These are phyloP conservation scores for Letharia columbiana DNA, from an alignment of 495 filamentous ascomycete species.

Conservation along the genomic window DNA sequence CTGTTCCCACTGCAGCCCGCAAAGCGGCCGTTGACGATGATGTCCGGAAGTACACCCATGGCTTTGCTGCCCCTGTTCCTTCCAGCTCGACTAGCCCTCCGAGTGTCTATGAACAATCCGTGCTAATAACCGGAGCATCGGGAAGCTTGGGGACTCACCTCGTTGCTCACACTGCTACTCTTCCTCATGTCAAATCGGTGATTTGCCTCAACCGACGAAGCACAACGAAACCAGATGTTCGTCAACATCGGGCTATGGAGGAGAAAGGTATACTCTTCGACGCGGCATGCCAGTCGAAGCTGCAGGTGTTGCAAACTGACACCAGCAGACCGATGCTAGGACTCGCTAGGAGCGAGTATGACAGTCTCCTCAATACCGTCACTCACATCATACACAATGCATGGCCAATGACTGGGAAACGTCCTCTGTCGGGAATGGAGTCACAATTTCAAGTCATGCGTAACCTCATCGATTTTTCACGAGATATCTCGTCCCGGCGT, in stretches of 20 bases:
- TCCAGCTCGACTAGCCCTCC: no score
- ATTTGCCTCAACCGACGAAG: constrained; percentile 44
- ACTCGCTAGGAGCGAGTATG: constrained; percentile 34
- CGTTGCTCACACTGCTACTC: constrained; percentile 31
- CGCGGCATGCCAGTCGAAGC: constrained; percentile 28
- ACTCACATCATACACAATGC: constrained; percentile 53
- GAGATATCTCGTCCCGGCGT: constrained; percentile 26
- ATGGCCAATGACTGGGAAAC: constrained; percentile 47
- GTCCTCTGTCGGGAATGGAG: constrained; percentile 39
- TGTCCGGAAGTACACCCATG: constrained; percentile 24
- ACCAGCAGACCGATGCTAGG: constrained; percentile 38
- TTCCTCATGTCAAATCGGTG: constrained; percentile 30
- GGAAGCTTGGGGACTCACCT: constrained; percentile 45
- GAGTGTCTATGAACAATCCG: constrained; percentile 6
- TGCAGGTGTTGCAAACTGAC: constrained; percentile 42
- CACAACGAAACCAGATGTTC: constrained; percentile 21
- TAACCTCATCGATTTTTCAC: constrained; percentile 40
- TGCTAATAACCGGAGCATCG: constrained; percentile 48
- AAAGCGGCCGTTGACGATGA: constrained; percentile 31
- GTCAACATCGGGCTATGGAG: constrained; percentile 35
- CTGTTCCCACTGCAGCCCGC: constrained; percentile 15
- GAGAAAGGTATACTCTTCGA: constrained; percentile 32
- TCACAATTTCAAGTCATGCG: constrained; percentile 41
- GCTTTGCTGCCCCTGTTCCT: constrained; percentile 20
- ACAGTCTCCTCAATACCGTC: constrained; percentile 32